Evolutionary conservation across 2,329 filamentous ascomycete species (phyloP).

Genomic region (Colletotrichum cereale): DNA sequence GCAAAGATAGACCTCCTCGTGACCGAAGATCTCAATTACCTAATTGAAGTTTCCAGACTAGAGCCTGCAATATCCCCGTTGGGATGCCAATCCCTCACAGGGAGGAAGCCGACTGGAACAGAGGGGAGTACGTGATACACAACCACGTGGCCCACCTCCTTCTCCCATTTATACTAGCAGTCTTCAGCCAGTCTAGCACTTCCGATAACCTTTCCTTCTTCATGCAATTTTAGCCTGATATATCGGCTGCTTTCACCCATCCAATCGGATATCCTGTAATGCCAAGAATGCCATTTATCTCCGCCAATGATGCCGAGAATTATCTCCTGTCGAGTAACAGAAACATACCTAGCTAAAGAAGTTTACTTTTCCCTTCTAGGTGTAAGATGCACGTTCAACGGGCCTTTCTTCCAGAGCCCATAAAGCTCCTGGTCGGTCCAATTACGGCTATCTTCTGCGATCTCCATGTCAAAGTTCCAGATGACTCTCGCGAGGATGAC

Average conservation of each 20-base stretch:
- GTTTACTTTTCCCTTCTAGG: background rate
- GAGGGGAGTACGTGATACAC: too few species aligned
- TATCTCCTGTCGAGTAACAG: background rate
- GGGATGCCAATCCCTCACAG: background rate
- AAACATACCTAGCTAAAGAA: background rate
- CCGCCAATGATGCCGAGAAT: too few species aligned
- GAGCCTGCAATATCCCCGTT: background rate
- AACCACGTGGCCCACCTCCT: background rate
- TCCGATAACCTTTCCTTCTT: too few species aligned
- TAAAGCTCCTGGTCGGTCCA: conserved; percentile 49
- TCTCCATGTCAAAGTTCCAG: conserved; percentile 59
- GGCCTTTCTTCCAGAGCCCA: conserved; percentile 30
- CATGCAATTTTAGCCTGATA: too few species aligned
- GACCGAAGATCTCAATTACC: background rate
- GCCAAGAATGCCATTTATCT: too few species aligned
- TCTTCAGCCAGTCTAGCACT: too few species aligned
- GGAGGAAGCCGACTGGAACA: background rate
- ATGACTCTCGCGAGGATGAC: conserved; percentile 59
- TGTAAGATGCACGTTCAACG: conserved; percentile 29
- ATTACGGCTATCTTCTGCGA: conserved; percentile 49
- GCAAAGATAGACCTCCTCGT: background rate
- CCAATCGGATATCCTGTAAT: too few species aligned
- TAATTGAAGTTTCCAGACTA: rapidly evolving
- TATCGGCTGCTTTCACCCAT: too few species aligned
- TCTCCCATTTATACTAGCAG: background rate